Percentiles rank a stretch among this genome's conserved stretches.
Evolutionary conservation across 495 filamentous ascomycete species (phyloP).

Genomic region (Geoglossum glabrum): DNA sequence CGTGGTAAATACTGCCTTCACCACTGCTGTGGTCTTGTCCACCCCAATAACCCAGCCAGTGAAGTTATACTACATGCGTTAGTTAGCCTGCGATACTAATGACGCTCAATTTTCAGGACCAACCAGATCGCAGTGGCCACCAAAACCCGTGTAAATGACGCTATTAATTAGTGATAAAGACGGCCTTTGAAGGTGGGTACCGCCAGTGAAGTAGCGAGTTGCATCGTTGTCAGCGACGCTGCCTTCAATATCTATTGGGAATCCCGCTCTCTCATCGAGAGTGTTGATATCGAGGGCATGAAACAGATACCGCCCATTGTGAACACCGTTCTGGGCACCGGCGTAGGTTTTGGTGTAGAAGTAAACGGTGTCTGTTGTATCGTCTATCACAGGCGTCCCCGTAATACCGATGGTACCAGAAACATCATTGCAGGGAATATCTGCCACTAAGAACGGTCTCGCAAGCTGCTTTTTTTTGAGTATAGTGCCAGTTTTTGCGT

Average conservation of each 20-base stretch:
- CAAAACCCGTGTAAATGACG: constrained; percentile 21
- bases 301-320: constrained; percentile 17
- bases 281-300: constrained; percentile 21
- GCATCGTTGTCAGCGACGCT: constrained; percentile 16
- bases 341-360: constrained; percentile 22
- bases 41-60: constrained; percentile 13
- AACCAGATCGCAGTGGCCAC: constrained; percentile 17
- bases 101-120: background rate
- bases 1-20: constrained; percentile 14
- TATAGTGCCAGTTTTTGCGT: constrained; percentile 19
- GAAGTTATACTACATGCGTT: constrained; percentile 8
- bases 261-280: constrained; percentile 16
- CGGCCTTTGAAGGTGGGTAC: constrained; percentile 18
- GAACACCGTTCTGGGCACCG: constrained; percentile 3
- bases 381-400: constrained; percentile 12
- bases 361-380: constrained; percentile 10
- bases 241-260: constrained; percentile 17
- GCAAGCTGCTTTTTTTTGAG: constrained; percentile 14
- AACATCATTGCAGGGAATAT: constrained; percentile 22
- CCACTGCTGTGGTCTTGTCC: background rate
- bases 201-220: constrained; percentile 17
- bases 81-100: background rate
- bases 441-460: constrained; percentile 18
- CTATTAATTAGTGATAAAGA: constrained; percentile 17
- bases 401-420: constrained; percentile 13